Base-by-base conservation (phyloP, 257 asterid species). In the Eustoma russellianum region DNA sequence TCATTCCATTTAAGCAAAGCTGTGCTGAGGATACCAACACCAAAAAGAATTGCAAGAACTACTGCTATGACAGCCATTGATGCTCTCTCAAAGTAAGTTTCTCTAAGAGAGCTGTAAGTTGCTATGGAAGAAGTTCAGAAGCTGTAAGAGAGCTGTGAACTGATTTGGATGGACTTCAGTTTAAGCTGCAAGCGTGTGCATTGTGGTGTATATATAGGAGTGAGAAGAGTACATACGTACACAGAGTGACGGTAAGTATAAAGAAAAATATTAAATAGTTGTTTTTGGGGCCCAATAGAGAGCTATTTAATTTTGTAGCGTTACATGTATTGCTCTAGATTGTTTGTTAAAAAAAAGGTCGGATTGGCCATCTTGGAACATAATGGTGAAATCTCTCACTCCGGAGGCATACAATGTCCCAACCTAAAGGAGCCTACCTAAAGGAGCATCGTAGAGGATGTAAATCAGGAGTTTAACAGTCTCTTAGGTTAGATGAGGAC, bases 1-100 rank as follows among this genome's bases (percentile, higher is more conserved):
- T 83, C 93, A 53, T 92, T 92, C 99, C 99, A 92, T 75, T 76
- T 88, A 52, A 88, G 78, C 53, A 92, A 61, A 50, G 87, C 95
- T 56, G 76, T 61, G 64, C 85, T 63, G 38, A 88, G 50, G 70
- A 88, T n/a, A 68, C 93, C 81, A 68, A 88, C 77, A 12, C 79
- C 83, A 64, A 83, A 76, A 60, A 78, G 69, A 56, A 74, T 51
- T 57, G 76, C 83, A 55, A 79, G 52, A 56, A 62, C 77, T 64
- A 70, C 58, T 38, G 12, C 43, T 48, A 92, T 63, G 69, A 75
- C 73, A 45, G 84, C 93, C 98, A 91, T 91, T 75, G 74, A 67
- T 79, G 69, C 69, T 59, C 77, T 61, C 76, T 56, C 43, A 38
- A 38, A 38, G 59, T 57, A 69, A 73, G 70, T 73, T 70, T 70